A percentile compares a stretch with the other conserved stretches of the same genome.
These are phyloP conservation scores for Globisporangium cystogenes DNA, from an alignment of 352 stramenopile genomes.

Conservation along the genomic window DNA sequence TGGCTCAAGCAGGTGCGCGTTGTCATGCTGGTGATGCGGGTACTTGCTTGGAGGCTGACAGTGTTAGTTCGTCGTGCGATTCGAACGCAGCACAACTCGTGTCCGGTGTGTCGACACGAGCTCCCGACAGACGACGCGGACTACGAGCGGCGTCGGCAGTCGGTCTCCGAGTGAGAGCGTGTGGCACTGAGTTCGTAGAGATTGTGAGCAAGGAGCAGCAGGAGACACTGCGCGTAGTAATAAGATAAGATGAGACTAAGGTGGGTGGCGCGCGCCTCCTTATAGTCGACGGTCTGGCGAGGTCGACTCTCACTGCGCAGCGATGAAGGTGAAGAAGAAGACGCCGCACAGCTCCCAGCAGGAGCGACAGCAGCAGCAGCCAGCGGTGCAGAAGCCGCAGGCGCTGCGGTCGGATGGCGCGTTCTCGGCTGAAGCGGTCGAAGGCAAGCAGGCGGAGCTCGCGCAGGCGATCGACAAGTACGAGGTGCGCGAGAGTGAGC, in stretches of 20 bases:
- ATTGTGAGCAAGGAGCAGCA: background rate
- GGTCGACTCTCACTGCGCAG: background rate
- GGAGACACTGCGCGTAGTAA: background rate
- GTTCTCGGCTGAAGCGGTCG: background rate
- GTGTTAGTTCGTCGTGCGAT: background rate
- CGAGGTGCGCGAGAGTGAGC: conserved; percentile 18
- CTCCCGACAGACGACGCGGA: conserved; percentile 80
- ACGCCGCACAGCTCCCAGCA: background rate
- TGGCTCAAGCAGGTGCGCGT: conserved; percentile 76
- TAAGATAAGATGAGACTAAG: background rate
- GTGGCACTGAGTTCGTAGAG: background rate
- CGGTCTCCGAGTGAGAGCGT: conserved; percentile 8
- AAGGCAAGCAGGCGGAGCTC: conserved; percentile 14
- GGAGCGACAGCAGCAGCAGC: background rate
- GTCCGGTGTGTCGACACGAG: conserved; percentile 79
- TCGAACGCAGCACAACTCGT: conserved; percentile 73
- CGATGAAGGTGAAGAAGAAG: conserved; percentile 4
- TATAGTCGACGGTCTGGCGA: background rate
- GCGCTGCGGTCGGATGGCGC: background rate
- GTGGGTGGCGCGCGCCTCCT: background rate
- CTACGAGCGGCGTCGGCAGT: conserved; percentile 58
- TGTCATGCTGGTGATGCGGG: too few species aligned
- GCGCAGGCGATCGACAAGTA: conserved; percentile 32
- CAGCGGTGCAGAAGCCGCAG: background rate
- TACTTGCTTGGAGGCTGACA: too few species aligned